Base-by-base conservation (phyloP, 768 basidiomycete genomes). In the Phallus indusiatus region DNA sequence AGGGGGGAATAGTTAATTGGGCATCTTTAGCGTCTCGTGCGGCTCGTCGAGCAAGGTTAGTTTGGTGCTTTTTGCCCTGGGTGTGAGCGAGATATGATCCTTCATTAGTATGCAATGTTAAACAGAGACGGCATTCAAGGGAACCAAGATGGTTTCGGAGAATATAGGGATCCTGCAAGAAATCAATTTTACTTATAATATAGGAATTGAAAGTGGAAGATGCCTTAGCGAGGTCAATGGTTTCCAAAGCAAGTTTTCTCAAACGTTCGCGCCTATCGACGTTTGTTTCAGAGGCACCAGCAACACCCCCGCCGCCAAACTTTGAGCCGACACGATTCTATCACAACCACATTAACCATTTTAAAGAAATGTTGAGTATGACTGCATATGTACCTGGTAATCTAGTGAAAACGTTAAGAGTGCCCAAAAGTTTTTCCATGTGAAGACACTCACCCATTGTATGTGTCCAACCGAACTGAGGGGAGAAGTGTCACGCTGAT, bases 31-130 rank as follows among this genome's bases (percentile, higher is more conserved):
- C 89, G 78, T 98, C 96, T 63, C 86, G 84, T n/a, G 95, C 95
- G 0, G 96, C 96, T 64, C 96, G 87, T 46, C 96, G 83, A 14
- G 96, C 96, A 54, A 99, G 84, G 70, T 98, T 98, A 3, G 94
- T 98, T 71, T 98, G 96, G 70, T 98, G 96, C 70, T 98, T 99
- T 77, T 98, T 99, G 20, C 96, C 96, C 75, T 98, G 96, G 0
- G 96, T 99, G 67, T 99, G 96, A 0, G 96, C 96, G 52, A 99
- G 87, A 71, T 98, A 97, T 14, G 94, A 96, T 18, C 96, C 96
- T 74, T 99, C 96, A 67, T 98, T 98, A n/a, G 95, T 97, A 74
- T 99, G 96, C 11, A 99, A 81, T 0, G 96, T 99, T 51, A 99
- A 75, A 71, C 96, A 98, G 28, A 99, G 81, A 67, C 94, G 90